Evolutionary conservation across 345 rosid genomes (phyloP).

Genomic region (Arabidopsis arenosa): DNA sequence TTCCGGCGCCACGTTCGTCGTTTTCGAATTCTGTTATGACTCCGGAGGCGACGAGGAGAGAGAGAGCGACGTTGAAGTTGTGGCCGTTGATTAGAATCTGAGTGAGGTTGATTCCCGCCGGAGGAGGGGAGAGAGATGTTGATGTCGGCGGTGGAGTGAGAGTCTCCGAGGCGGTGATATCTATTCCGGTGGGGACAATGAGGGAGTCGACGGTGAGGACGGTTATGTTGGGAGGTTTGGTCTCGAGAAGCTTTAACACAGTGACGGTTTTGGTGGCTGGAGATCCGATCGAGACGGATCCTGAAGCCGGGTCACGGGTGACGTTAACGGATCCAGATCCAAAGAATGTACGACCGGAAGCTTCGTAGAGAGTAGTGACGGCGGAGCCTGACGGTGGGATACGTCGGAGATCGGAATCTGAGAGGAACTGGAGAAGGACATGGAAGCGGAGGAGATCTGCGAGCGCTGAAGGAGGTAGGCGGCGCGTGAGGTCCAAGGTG

Average conservation of each 20-base stretch:
- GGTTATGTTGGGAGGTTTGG: conserved; percentile 72
- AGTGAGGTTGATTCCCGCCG: conserved; percentile 73
- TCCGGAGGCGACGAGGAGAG: conserved; percentile 82
- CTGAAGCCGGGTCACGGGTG: conserved; percentile 59
- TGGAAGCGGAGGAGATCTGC: conserved; percentile 93
- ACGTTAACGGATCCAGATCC: conserved; percentile 81
- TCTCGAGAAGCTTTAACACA: conserved; percentile 58
- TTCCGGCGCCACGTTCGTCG: conserved; percentile 89
- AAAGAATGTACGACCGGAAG: conserved; percentile 39
- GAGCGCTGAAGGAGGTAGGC: conserved; percentile 62
- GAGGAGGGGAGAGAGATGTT: conserved; percentile 34
- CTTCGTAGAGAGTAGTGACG: conserved; percentile 45
- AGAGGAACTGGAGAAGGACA: conserved; percentile 77
- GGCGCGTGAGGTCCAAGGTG: conserved; percentile 62
- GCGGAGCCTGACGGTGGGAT: conserved; percentile 54
- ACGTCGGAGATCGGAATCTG: conserved; percentile 64
- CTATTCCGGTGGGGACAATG: conserved; percentile 68
- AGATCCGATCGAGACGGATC: conserved; percentile 58
- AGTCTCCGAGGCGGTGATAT: conserved; percentile 74
- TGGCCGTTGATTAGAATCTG: conserved; percentile 78
- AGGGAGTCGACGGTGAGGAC: conserved; percentile 70
- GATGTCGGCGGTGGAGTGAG: conserved; percentile 52
- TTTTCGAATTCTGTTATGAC: conserved; percentile 74
- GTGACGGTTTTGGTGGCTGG: conserved; percentile 56
- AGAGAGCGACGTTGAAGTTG: conserved; percentile 80